Percentiles rank a stretch among this genome's conserved stretches.
Conservation (phyloP, 176 grass and related monocot species). For the Oryza brachyantha region DNA sequence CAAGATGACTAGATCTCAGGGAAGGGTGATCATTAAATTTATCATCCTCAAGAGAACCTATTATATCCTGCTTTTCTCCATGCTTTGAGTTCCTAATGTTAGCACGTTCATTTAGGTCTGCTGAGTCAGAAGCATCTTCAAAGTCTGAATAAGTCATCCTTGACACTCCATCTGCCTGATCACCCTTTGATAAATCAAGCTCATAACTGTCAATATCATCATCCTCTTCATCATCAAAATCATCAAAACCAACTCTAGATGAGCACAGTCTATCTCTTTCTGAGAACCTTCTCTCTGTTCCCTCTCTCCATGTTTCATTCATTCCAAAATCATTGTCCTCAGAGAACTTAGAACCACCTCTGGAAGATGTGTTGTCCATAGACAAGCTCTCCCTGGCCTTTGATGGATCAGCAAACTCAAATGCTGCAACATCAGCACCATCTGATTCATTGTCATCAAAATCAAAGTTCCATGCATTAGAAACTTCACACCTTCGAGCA, state of each 20-base stretch:
- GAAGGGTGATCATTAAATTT: constrained; percentile 44
- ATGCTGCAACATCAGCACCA: constrained; percentile 91
- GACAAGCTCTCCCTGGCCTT: constrained; percentile 38
- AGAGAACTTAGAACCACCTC: constrained; percentile 37
- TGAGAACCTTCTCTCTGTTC: constrained; percentile 35
- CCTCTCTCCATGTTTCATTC: constrained; percentile 27
- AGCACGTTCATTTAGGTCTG: constrained; percentile 38
- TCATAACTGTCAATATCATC: constrained; percentile 92
- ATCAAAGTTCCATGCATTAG: constrained; percentile 88
- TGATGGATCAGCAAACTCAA: constrained; percentile 87
- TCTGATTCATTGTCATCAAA: constrained; percentile 98
- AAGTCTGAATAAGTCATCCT: constrained; percentile 79
- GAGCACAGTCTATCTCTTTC: constrained; percentile 44
- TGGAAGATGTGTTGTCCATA: constrained; percentile 25
- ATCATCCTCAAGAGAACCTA: constrained; percentile 51
- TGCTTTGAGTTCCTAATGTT: constrained; percentile 39
- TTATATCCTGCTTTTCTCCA: constrained; percentile 29
- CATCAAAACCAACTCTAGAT: constrained; percentile 66
- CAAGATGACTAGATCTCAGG: constrained; percentile 46
- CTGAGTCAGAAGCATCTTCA: constrained; percentile 61
- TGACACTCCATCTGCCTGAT: constrained; percentile 53
- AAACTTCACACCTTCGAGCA: constrained; percentile 60
- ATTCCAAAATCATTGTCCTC: constrained; percentile 38
- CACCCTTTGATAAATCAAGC: constrained; percentile 53
- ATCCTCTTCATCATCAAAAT: constrained; percentile 95